A percentile compares a stretch with the other conserved stretches of the same genome.
phyloP scores from a whole-genome alignment of 768 basidiomycete genomes.

The Tylopilus balloui region DNA sequence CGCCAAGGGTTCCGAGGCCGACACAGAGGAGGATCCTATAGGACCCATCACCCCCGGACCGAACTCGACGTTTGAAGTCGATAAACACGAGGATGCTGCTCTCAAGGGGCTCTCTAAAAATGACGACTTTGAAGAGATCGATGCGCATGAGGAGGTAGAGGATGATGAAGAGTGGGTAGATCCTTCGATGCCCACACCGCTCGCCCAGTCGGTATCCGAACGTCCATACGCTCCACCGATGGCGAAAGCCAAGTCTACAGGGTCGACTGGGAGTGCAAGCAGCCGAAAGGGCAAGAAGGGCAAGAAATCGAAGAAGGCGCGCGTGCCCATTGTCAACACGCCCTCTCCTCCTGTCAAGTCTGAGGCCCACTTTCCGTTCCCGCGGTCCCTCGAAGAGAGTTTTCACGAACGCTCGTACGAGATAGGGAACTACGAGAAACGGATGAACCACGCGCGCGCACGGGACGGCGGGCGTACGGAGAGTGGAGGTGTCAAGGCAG shows the following conservation, averaged over 20 bases:
- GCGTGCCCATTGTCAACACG: slow-evolving; percentile 38
- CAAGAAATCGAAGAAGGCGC: slow-evolving; percentile 35
- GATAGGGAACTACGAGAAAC: slow-evolving; percentile 33
- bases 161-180: slow-evolving; percentile 65
- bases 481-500: slow-evolving; percentile 80
- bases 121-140: slow-evolving; percentile 28
- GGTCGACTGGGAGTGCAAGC: slow-evolving; percentile 21
- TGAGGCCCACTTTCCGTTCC: slow-evolving; percentile 58
- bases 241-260: slow-evolving; percentile 24
- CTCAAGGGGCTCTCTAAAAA: slow-evolving; percentile 26
- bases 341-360: slow-evolving; percentile 29
- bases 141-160: slow-evolving; percentile 29
- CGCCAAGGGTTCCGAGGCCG: slow-evolving; percentile 50
- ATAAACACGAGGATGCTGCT: slow-evolving; percentile 14
- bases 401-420: slow-evolving; percentile 25
- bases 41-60: slow-evolving; percentile 70
- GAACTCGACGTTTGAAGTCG: slow-evolving; percentile 28
- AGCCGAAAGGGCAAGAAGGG: slow-evolving; percentile 33
- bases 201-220: slow-evolving; percentile 22
- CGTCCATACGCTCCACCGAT: slow-evolving; percentile 29
- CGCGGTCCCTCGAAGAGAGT: slow-evolving; percentile 44
- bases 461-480: slow-evolving; percentile 80
- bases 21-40: slow-evolving; percentile 69
- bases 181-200: slow-evolving; percentile 46
- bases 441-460: slow-evolving; percentile 72